A percentile compares a stretch with the other conserved stretches of the same genome.
These are phyloP conservation scores for Paratinospora sagittata DNA, from an alignment of 164 flowering plant genomes.

Conservation along the genomic window DNA sequence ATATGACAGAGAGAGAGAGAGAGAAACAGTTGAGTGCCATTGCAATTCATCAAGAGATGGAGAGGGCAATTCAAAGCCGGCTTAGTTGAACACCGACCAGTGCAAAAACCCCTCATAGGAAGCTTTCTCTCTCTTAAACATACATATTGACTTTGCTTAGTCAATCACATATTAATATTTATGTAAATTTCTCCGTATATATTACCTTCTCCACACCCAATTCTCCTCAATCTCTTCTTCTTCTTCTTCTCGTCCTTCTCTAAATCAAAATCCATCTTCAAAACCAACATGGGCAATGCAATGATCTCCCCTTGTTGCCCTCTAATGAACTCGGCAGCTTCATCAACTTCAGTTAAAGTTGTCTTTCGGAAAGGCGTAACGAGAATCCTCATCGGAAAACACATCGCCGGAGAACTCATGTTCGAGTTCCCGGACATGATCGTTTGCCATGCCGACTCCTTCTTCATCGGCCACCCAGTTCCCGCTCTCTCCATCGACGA, in stretches of 20 bases:
- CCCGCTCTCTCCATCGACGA: slow-evolving; percentile 57
- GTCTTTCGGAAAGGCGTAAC: slow-evolving; percentile 61
- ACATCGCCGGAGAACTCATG: slow-evolving; percentile 82
- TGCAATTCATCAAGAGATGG: not conserved
- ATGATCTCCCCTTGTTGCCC: slow-evolving; percentile 26
- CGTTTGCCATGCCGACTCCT: slow-evolving; percentile 76
- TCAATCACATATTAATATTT: not conserved
- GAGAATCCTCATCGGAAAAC: slow-evolving; percentile 31
- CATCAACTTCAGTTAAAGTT: slow-evolving; percentile 32
- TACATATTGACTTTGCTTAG: slow-evolving; percentile 3
- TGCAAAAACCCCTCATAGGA: not conserved
- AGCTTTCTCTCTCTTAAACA: not conserved
- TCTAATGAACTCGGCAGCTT: not conserved
- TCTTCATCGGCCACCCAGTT: slow-evolving; percentile 72
- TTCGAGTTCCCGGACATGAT: slow-evolving; percentile 66
- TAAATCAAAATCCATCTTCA: not conserved
- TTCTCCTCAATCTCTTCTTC: not conserved
- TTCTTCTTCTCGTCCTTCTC: too few species aligned
- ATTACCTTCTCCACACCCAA: not conserved
- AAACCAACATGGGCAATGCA: slow-evolving; percentile 36
- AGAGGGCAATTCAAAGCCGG: slow-evolving; percentile 4
- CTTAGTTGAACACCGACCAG: slow-evolving; percentile 3
- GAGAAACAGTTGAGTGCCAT: not conserved
- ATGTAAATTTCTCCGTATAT: not conserved
- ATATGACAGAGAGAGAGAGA: not conserved